Evolutionary conservation across 2,329 filamentous ascomycete species (phyloP).

Genomic region (Ophiosphaerella herpotricha): DNA sequence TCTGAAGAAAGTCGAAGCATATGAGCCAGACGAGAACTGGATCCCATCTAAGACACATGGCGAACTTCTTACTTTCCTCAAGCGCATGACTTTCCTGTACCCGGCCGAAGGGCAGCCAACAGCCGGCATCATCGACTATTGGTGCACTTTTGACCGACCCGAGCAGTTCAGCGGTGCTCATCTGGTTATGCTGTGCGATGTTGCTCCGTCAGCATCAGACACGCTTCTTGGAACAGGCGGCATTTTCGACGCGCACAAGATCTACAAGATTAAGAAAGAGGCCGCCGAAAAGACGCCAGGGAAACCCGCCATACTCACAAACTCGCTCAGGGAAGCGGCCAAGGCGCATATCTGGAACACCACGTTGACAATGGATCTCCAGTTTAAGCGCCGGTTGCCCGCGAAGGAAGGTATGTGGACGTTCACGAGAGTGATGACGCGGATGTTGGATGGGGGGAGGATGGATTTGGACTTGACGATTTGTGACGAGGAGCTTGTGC

Average conservation of each 20-base stretch:
- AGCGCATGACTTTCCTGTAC: conserved; percentile 5
- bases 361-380: conserved; percentile 4
- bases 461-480: conserved; percentile 7
- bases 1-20: conserved; percentile 1
- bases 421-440: conserved; percentile 1
- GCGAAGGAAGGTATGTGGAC: conserved; percentile 1
- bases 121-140: conserved; percentile 3
- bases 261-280: conserved; percentile 1
- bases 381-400: conserved; percentile 2
- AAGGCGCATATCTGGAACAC: conserved; percentile 1
- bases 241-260: conserved; percentile 5
- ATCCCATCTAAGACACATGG: conserved; percentile 1
- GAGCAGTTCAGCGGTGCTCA: neutral
- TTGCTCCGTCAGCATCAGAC: conserved; percentile 3
- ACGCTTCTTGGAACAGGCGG: conserved; percentile 2
- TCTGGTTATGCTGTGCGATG: conserved; percentile 2
- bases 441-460: conserved; percentile 2
- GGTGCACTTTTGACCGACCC: conserved; percentile 2
- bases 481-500: conserved; percentile 1
- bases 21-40: conserved; percentile 5
- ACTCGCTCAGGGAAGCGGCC: conserved; percentile 2
- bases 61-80: conserved; percentile 1
- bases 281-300: conserved; percentile 2
- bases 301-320: neutral
- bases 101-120: neutral